Conservation (phyloP, 2,329 filamentous ascomycete genomes). For the Trichothecium sympodiale region DNA sequence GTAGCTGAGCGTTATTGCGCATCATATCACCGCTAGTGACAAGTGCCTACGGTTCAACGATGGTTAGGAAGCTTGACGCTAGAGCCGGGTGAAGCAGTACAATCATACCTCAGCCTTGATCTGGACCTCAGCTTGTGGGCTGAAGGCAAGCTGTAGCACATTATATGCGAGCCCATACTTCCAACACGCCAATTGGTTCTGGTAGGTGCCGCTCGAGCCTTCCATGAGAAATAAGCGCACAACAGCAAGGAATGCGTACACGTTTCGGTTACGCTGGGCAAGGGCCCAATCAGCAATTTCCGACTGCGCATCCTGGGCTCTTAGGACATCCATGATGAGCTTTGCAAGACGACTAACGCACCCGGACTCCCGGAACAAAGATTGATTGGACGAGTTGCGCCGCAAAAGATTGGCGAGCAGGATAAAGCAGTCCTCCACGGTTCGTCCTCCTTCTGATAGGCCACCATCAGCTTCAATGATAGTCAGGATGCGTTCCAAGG, state of each 20-base stretch:
- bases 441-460: constrained; percentile 69
- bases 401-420: constrained; percentile 80
- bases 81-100: constrained; percentile 3
- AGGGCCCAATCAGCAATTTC: constrained; percentile 65
- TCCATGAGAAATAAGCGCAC: constrained; percentile 74
- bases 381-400: constrained; percentile 84
- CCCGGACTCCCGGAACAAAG: constrained; percentile 83
- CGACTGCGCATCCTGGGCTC: constrained; percentile 37
- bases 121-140: constrained; percentile 55
- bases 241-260: constrained; percentile 81
- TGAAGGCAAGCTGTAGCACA: constrained; percentile 75
- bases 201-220: constrained; percentile 67
- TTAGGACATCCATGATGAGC: constrained; percentile 51
- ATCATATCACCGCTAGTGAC: constrained; percentile 83
- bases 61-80: constrained; percentile 3
- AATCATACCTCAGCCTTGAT: constrained; percentile 67
- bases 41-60: constrained; percentile 47
- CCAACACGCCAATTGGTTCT: constrained; percentile 81
- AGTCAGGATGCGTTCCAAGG: constrained; percentile 76
- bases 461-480: constrained; percentile 77
- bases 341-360: constrained; percentile 62
- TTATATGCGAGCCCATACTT: constrained; percentile 70
- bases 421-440: constrained; percentile 87
- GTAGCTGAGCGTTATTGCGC: constrained; percentile 63
- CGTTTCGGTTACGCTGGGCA: constrained; percentile 73